Evolutionary conservation across 768 basidiomycete species (phyloP).

Genomic region (Lyophyllum atratum): DNA sequence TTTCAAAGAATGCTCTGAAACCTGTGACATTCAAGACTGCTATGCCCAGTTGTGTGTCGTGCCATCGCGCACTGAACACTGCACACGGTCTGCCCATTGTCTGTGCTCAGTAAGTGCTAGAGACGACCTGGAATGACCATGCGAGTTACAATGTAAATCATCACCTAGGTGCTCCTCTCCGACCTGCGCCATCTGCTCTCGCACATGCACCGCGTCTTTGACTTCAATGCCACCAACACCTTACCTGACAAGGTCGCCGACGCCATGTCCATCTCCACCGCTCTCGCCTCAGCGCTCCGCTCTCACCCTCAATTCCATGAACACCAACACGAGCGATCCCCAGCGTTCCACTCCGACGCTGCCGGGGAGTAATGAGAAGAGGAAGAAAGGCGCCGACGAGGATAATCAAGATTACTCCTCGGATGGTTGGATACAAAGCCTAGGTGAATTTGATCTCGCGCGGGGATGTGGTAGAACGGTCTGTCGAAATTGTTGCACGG

Average conservation of each 20-base stretch:
- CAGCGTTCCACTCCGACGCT: neutral
- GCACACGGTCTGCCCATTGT: constrained; percentile 21
- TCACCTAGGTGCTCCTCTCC: constrained; percentile 36
- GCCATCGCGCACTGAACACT: constrained; percentile 27
- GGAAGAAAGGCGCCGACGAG: constrained; percentile 13
- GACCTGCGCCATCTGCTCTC: constrained; percentile 46
- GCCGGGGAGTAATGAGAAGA: constrained; percentile 13
- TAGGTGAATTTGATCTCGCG: constrained; percentile 19
- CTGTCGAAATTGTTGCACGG: constrained; percentile 48
- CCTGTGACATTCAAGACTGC: neutral
- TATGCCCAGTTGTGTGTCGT: constrained; percentile 25
- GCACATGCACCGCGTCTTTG: constrained; percentile 40
- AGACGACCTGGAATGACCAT: neutral
- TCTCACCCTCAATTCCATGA: constrained; percentile 29
- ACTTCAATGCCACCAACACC: constrained; percentile 41
- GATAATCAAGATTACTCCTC: constrained; percentile 15
- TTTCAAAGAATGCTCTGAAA: constrained; percentile 2
- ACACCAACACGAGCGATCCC: constrained; percentile 23
- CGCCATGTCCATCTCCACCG: constrained; percentile 31
- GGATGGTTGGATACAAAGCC: neutral
- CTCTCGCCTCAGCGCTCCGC: constrained; percentile 31
- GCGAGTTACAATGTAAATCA: neutral
- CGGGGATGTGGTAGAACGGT: constrained; percentile 42
- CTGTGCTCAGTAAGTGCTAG: constrained; percentile 28
- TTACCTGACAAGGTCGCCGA: constrained; percentile 38